phyloP scores from a whole-genome alignment of 306 rosid species.

The Quercus alba region DNA sequence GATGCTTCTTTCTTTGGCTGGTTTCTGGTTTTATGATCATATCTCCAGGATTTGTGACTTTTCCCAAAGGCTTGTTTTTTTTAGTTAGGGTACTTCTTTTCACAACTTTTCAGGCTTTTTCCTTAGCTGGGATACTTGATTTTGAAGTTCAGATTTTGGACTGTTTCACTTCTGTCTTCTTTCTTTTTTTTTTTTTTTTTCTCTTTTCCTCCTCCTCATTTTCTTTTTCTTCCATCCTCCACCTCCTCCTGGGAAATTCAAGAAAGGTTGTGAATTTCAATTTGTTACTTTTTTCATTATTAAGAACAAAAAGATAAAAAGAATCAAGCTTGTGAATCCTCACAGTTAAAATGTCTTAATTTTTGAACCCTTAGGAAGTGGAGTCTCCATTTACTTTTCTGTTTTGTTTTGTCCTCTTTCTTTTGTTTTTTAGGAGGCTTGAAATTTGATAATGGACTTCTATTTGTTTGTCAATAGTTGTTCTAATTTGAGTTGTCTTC shows the following conservation, averaged over 20 bases:
- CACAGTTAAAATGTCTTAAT: neutral
- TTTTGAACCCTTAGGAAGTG: neutral
- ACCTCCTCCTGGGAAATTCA: conserved; percentile 24
- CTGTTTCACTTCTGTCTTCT: conserved; percentile 23
- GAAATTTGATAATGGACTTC: conserved; percentile 47
- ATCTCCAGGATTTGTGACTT: conserved; percentile 41
- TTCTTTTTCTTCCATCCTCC: conserved; percentile 2
- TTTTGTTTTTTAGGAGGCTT: conserved; percentile 31
- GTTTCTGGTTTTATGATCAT: conserved; percentile 36
- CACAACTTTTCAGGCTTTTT: conserved; percentile 55
- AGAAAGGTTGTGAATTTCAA: conserved; percentile 23
- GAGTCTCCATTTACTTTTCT: conserved; percentile 39
- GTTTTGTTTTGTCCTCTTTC: conserved; percentile 35
- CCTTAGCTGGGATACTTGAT: conserved; percentile 46
- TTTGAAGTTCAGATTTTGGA: conserved; percentile 60
- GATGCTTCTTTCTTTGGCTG: conserved; percentile 30
- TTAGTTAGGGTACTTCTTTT: conserved; percentile 44
- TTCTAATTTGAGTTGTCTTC: conserved; percentile 65
- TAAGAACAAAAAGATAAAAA: neutral
- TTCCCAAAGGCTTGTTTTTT: conserved; percentile 30
- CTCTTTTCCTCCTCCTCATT: neutral
- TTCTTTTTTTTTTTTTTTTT: neutral
- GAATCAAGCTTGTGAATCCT: neutral
- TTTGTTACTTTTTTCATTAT: neutral
- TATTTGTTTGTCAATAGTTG: conserved; percentile 45